These are phyloP conservation scores for Ogataea methylovora DNA, from an alignment of 805 yeast species.

Conservation along the genomic window DNA sequence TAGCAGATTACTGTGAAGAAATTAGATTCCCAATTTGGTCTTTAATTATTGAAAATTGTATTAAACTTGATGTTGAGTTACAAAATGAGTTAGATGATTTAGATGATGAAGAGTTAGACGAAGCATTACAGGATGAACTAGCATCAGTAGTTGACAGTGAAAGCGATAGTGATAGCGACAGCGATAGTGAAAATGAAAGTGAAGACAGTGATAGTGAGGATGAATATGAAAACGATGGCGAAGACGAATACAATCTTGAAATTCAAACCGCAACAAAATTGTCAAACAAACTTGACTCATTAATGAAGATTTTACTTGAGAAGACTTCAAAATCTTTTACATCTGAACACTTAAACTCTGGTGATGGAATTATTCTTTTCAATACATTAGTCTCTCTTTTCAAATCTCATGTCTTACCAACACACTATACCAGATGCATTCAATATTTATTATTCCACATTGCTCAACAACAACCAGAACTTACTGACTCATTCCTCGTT, in stretches of 20 bases:
- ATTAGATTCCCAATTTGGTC: constrained; percentile 73
- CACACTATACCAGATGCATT: constrained; percentile 83
- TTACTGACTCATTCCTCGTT: constrained; percentile 79
- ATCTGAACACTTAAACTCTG: constrained; percentile 43
- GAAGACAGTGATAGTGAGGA: constrained; percentile 20
- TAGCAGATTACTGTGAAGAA: constrained; percentile 69
- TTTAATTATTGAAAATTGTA: constrained; percentile 66
- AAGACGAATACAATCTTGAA: constrained; percentile 40
- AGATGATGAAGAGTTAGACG: constrained; percentile 65
- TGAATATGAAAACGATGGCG: constrained; percentile 32
- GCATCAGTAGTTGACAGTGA: constrained; percentile 18
- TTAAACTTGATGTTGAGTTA: constrained; percentile 85
- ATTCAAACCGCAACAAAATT: constrained; percentile 43
- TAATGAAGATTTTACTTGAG: constrained; percentile 51
- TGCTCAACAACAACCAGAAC: constrained; percentile 74
- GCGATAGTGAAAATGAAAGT: constrained; percentile 21
- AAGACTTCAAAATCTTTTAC: constrained; percentile 44
- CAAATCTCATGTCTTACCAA: constrained; percentile 77
- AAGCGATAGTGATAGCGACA: constrained; percentile 21
- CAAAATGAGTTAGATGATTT: constrained; percentile 83
- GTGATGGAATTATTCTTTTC: constrained; percentile 61
- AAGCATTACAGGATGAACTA: constrained; percentile 24
- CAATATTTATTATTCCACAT: constrained; percentile 79
- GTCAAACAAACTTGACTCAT: constrained; percentile 63
- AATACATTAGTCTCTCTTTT: constrained; percentile 71